Percentiles rank a stretch among this genome's conserved stretches.
Conservation (phyloP, 1,284 basidiomycete genomes). For the Cryptococcus hybrid region DNA sequence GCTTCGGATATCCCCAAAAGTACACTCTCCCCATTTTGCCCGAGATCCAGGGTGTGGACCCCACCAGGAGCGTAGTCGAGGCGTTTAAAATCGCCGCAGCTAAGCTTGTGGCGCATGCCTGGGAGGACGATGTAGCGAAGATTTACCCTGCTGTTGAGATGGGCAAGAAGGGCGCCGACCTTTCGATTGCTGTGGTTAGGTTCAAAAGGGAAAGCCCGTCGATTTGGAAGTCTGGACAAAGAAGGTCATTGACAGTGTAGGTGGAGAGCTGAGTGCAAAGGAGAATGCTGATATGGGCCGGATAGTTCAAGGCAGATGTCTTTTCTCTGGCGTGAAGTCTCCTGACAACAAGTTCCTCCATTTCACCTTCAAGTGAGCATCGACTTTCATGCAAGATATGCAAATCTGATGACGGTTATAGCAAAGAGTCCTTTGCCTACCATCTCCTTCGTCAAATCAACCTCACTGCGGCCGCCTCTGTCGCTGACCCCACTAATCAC, state of each 20-base stretch:
- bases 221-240: slow-evolving; percentile 68
- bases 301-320: slow-evolving; percentile 54
- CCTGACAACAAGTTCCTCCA: slow-evolving; percentile 76
- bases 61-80: slow-evolving; percentile 71
- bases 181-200: slow-evolving; percentile 85
- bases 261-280: slow-evolving; percentile 29
- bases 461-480: slow-evolving; percentile 56
- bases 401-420: slow-evolving; percentile 10
- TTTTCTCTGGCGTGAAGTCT: slow-evolving; percentile 50
- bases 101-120: slow-evolving; percentile 65
- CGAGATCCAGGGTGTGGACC: slow-evolving; percentile 63
- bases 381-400: not conserved
- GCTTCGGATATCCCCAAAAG: slow-evolving; percentile 8
- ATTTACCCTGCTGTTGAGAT: slow-evolving; percentile 83
- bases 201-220: slow-evolving; percentile 80
- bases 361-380: slow-evolving; percentile 63
- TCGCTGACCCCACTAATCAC: slow-evolving; percentile 30
- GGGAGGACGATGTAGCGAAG: slow-evolving; percentile 67
- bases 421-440: slow-evolving; percentile 63
- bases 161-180: slow-evolving; percentile 79
- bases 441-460: slow-evolving; percentile 80
- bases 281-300: slow-evolving; percentile 48
- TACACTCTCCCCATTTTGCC: slow-evolving; percentile 53
- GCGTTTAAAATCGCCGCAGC: slow-evolving; percentile 83
- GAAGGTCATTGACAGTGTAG: slow-evolving; percentile 70